phyloP scores from a whole-genome alignment of 805 yeast genomes.

The Starmerella etchellsii region DNA sequence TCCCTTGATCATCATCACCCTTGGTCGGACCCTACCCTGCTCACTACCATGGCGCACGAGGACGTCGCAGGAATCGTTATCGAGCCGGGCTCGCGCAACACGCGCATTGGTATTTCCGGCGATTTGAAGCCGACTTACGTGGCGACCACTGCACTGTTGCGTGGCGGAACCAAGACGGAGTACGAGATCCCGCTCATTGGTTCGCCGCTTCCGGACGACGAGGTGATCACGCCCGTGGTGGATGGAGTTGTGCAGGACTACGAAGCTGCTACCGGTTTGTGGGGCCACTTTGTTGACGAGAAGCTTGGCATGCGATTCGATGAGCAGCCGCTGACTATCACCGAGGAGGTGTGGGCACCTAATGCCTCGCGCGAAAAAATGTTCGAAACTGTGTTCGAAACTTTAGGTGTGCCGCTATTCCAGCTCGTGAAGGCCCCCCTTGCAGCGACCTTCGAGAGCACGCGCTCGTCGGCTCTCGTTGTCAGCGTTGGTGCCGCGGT shows the following conservation, averaged over 20 bases:
- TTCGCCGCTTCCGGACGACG: slow-evolving; percentile 12
- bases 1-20: too few relatives aligned
- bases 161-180: slow-evolving; percentile 14
- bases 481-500: slow-evolving; percentile 77
- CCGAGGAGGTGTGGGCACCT: slow-evolving; percentile 82
- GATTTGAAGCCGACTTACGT: slow-evolving; percentile 71
- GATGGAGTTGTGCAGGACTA: slow-evolving; percentile 42
- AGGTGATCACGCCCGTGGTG: slow-evolving; percentile 21
- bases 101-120: slow-evolving; percentile 84
- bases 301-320: slow-evolving; percentile 40
- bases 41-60: slow-evolving; percentile 32
- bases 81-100: slow-evolving; percentile 76
- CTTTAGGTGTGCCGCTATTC: slow-evolving; percentile 64
- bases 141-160: slow-evolving; percentile 44
- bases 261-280: slow-evolving; percentile 72
- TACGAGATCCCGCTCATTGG: slow-evolving; percentile 13
- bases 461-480: slow-evolving; percentile 72
- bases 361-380: slow-evolving; percentile 52
- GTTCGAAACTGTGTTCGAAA: slow-evolving; percentile 59
- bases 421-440: slow-evolving; percentile 71
- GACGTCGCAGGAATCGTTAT: slow-evolving; percentile 82
- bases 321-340: slow-evolving; percentile 68
- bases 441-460: slow-evolving; percentile 76
- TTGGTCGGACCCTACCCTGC: too few relatives aligned
- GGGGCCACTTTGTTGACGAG: slow-evolving; percentile 42